Evolutionary conservation across 345 rosid species (phyloP).

Genomic region (Rhodamnia argentea): DNA sequence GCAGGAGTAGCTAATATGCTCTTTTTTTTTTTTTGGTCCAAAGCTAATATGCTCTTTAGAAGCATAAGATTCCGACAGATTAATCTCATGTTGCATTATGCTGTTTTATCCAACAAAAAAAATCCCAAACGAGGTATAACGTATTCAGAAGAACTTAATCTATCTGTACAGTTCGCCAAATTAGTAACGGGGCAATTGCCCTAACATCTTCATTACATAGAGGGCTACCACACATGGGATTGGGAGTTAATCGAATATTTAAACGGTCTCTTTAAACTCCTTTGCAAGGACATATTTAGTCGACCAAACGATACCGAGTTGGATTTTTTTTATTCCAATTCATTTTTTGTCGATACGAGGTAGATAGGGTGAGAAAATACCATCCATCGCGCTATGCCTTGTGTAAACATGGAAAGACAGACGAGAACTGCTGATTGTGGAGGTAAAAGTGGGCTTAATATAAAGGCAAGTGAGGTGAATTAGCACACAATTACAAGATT

Average conservation of each 20-base stretch:
- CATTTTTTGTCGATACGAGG: neutral
- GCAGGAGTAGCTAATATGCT: neutral
- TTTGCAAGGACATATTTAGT: neutral
- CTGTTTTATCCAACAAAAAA: neutral
- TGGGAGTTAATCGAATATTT: neutral
- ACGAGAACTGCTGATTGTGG: neutral
- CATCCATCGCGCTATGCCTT: neutral
- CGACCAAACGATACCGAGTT: rapidly evolving
- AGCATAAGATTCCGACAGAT: neutral
- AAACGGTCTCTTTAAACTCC: neutral
- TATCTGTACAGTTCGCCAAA: neutral
- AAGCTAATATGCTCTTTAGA: neutral
- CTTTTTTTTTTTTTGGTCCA: no score
- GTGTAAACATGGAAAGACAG: neutral
- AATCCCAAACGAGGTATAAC: neutral
- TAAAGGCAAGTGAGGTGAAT: neutral
- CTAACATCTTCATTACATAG: neutral
- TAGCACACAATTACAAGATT: neutral
- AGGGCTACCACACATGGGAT: neutral
- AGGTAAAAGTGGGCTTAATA: neutral
- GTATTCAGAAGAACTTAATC: neutral
- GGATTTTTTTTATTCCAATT: neutral
- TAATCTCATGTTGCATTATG: neutral
- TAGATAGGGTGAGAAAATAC: no score
- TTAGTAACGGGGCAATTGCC: neutral